Base-by-base conservation (phyloP, 495 filamentous ascomycete genomes). In the Penicillium canescens region DNA sequence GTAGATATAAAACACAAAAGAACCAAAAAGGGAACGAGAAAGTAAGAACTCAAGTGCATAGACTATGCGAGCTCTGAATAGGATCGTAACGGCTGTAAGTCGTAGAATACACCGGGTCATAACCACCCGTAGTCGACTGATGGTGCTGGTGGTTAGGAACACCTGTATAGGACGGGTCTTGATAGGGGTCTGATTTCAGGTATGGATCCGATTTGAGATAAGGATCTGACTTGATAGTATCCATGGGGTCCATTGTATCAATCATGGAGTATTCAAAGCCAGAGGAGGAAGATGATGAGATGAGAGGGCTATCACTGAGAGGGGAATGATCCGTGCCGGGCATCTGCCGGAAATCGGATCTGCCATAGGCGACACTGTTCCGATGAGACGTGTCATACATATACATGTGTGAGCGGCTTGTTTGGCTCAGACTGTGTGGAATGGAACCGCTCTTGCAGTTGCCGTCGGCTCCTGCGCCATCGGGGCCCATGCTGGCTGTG, bases 401-500 rank as follows among this genome's bases (percentile, higher is more conserved):
- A 40, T 67, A 47, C 42, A 72, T 56, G 31, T 74, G 69, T 49
- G 71, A 67, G 28, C 63, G 71, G 36, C 68, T 46, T 39, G 63
- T 47, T 42, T 68, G 70, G 37, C 70, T 65, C 42, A 75, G 60
- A 23, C 65, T 67, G 13, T 68, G 70, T n/a, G 69, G 63, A 26
- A 73, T 53, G 3, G 63, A 44, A 9, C 59, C 60, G 14, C 67
- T 64, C 28, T 56, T 62, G 23, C 67, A 64, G 34, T 57, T 62
- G 26, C 62, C 63, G 45, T 76, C 72, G 24, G 71, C 74, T 31
- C 61, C 66, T n/a, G 71, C 70, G 14, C 86, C 83, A 6, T 86
- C 86, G 2, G 86, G 85, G n/a, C 85, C 86, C 69, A 86, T 88
- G 64, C 85, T 89, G 0, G 86, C 80, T 4, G 81, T 78, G 62